Evolutionary conservation across 2,329 filamentous ascomycete species (phyloP), one percentile per base, ranked within the genome.

Genomic region (Hymenoscyphus linearis): DNA sequence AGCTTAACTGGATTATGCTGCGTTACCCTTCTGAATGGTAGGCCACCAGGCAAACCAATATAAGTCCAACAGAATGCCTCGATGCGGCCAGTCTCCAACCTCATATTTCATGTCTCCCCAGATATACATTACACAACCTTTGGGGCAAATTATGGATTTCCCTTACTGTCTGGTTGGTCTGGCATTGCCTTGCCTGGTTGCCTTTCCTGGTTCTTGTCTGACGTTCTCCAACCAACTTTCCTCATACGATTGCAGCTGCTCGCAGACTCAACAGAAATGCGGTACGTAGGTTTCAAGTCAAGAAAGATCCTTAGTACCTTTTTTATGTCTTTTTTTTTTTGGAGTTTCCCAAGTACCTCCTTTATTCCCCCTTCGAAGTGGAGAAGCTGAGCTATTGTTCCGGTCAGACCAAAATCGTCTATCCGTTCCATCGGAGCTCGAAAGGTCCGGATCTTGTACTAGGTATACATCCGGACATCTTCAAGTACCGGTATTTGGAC

Each of bases 21-120:
- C 10, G 10, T 9, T 31, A 31, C 31, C 6, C 10, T 57, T 50
- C 27, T 57, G 47, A 57, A 58, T 61, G 50, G 55, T 27, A 47
- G 40, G 40, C 40, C 31, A 31, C 6, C 31, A 50, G 44, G 22
- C 44, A 50, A 50, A 50, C 18, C 44, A 50, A 50, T 18, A 50
- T 13, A 9, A 25, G 18, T 50, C 18, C 44, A 50, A 50, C 44
- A 25, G 18, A 50, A 50, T 25, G 18, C 18, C 18, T 50, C 44
- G 12, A 50, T 22, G 18, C 4, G 7, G 22, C 44, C 18, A 50
- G 13, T 50, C 44, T 50, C 25, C 18, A 50, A 25, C 44, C 44
- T 25, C 22, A 31, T 31, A 5, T 31, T 31, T 31, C 31, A 31
- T 18, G 6, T 25, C 18, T 22, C 22, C 44, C 44, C n/a, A n/a